Percentiles rank a stretch among this genome's conserved stretches.
Conservation (phyloP, 352 stramenopile species). For the Phytophthora quininea region DNA sequence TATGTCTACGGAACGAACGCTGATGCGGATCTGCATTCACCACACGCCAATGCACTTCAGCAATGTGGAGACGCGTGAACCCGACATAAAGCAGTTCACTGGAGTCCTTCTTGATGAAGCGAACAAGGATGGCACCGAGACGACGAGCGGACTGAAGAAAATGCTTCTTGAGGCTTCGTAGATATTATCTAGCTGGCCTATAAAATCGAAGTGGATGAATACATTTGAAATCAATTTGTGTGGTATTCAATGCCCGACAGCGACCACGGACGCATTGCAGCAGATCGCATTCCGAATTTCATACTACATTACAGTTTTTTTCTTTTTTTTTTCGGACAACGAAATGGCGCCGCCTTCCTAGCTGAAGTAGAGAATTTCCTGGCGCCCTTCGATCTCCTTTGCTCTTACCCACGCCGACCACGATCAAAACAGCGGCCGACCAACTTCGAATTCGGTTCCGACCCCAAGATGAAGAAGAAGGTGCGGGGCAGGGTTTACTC, state of each 20-base stretch:
- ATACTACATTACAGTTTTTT: too few relatives aligned
- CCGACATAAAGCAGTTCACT: conserved; percentile 13
- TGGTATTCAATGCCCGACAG: too few relatives aligned
- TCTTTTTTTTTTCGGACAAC: too few relatives aligned
- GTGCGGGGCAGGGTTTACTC: neutral
- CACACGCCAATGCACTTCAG: conserved; percentile 28
- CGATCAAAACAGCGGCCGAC: neutral
- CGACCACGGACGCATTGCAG: too few relatives aligned
- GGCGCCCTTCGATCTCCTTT: neutral
- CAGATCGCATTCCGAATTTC: too few relatives aligned
- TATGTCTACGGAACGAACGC: neutral
- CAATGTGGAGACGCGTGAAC: neutral
- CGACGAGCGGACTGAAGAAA: conserved; percentile 18
- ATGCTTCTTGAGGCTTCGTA: conserved; percentile 24
- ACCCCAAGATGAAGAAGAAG: neutral
- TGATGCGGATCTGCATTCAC: conserved; percentile 20
- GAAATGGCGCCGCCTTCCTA: conserved; percentile 9
- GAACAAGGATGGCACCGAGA: conserved; percentile 19
- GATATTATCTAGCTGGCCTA: too few relatives aligned
- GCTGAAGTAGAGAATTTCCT: conserved; percentile 12
- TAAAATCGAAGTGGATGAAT: too few relatives aligned
- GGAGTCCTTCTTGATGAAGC: conserved; percentile 16
- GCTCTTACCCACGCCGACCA: neutral
- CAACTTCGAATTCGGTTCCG: neutral
- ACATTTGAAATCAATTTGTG: too few relatives aligned